phyloP scores from a whole-genome alignment of 352 stramenopile species.

The Phytophthora aleatoria region DNA sequence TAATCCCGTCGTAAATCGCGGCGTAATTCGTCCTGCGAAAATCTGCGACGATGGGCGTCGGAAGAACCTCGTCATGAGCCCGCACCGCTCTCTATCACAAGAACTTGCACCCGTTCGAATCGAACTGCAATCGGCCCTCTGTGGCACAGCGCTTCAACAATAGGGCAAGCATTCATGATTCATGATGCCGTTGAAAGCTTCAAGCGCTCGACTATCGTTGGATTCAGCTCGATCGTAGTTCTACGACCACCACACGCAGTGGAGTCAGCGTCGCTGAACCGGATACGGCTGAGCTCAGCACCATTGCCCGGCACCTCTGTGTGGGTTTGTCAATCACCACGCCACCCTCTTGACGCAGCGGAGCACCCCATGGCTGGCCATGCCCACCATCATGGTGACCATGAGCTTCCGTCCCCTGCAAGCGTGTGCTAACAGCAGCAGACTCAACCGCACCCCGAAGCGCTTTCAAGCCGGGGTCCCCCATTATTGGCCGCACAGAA shows the following conservation, averaged over 20 bases:
- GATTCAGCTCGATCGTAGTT: not conserved
- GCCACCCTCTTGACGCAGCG: no score
- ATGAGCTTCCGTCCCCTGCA: not conserved
- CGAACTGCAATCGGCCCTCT: not conserved
- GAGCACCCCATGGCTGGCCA: not conserved
- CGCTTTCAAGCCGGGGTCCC: not conserved
- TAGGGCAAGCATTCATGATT: not conserved
- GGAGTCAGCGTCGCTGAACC: conserved; percentile 9
- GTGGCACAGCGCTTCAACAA: not conserved
- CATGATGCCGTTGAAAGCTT: not conserved
- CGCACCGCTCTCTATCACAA: conserved; percentile 25
- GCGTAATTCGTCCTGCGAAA: conserved; percentile 26
- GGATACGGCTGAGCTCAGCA: not conserved
- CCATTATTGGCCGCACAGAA: conserved; percentile 13
- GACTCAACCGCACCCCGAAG: conserved; percentile 17
- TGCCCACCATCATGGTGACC: not conserved
- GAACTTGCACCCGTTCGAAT: conserved; percentile 6
- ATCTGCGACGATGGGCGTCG: conserved; percentile 25
- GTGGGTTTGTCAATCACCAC: not conserved
- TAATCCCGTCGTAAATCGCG: conserved; percentile 22
- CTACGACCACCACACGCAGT: not conserved
- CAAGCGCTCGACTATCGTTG: not conserved
- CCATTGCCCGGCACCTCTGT: no score
- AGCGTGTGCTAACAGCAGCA: conserved; percentile 16
- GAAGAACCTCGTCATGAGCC: conserved; percentile 29